Evolutionary conservation across 345 rosid species (phyloP), one percentile per base, ranked within the genome.

Genomic region (Eucalyptus erythrocorys): DNA sequence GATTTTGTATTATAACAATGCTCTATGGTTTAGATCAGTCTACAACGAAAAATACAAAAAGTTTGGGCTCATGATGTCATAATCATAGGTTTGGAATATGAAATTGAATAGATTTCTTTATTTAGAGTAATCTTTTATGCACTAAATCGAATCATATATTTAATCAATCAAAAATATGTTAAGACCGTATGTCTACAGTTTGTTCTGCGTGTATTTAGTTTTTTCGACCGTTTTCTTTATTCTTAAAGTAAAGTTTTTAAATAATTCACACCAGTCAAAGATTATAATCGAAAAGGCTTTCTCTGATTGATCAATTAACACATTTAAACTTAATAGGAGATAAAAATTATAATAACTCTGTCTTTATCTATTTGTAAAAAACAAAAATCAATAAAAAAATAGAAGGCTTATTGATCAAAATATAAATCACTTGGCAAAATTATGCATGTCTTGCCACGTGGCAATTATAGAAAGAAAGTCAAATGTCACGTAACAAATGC

Each of bases 11-110:
- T 17, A 40, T 1, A 19, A 10, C 24, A 19, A 6, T 37, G 81
- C 26, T 37, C 45, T 3, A 71, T 71, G 45, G 26, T 37, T 71
- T 71, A 37, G 0, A 71, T 19, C 0, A 37, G 3, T 37, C 0
- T 50, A 0, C 27, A 76, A 37, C 0, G 6, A 76, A 71, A 8
- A 71, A 37, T 19, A 37, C 81, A 71, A 34, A n/a, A 37, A 37
- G 14, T 37, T 19, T 5, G 45, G 5, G 45, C 81, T 37, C 27
- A 3, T 37, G 13, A 19, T 19, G 81, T 34, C 45, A 19, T 71
- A 71, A 71, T 71, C 81, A 34, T 71, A 71, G 19, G 26, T 71
- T 10, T 71, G 42, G 79, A 68, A 32, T 68, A 68, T 32, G 42
- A 16, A 68, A 68, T 68, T 68, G 79, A 68, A 68, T 32, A 12